Evolutionary conservation across 73 alveolate genomes (phyloP), one percentile per base, ranked within the genome.

Genomic region (Effrenium voratum): DNA sequence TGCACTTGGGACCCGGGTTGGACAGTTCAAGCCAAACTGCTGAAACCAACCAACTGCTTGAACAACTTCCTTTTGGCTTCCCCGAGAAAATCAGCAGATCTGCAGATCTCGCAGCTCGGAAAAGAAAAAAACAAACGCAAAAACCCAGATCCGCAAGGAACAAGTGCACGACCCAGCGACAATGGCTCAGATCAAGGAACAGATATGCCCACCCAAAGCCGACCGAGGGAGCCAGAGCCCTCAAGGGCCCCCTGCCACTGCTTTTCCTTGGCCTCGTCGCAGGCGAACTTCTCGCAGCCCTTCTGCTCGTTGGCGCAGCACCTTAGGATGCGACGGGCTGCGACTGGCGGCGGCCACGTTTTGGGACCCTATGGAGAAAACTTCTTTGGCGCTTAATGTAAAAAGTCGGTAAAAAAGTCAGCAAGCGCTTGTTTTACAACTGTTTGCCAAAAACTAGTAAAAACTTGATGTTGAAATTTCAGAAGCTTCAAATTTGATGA

Each of bases 251-350:
- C 63, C 8, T 52, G 34, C 94, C 94, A 85, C 45, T 57, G 32
- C 38, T 3, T 34, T 41, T 85, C 81, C 40, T 41, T 36, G 44
- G 68, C 38, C 22, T 34, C 82, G 46, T 87, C 75, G 55, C 95
- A 87, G 26, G 83, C 55, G 46, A 47, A 87, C 46, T 85, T 46
- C 60, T 63, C 68, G 12, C 96, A 90, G 66, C 96, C 96, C 30
- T 68, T 90, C 15, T n/a, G 19, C 16, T 40, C 73, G 32, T 68
- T 68, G 0, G 86, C 96, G 15, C 96, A 90, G 96, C 96, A 90
- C 96, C 96, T 90, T 24, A 66, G 72, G 30, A 32, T 57, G n/a
- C n/a, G n/a, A n/a, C n/a, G n/a, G n/a, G n/a, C n/a, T n/a, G n/a
- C n/a, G n/a, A n/a, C n/a, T n/a, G n/a, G n/a, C n/a, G n/a, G n/a